Evolutionary conservation across 352 stramenopile genomes (phyloP).

Genomic region (Peronosclerospora sorghi): DNA sequence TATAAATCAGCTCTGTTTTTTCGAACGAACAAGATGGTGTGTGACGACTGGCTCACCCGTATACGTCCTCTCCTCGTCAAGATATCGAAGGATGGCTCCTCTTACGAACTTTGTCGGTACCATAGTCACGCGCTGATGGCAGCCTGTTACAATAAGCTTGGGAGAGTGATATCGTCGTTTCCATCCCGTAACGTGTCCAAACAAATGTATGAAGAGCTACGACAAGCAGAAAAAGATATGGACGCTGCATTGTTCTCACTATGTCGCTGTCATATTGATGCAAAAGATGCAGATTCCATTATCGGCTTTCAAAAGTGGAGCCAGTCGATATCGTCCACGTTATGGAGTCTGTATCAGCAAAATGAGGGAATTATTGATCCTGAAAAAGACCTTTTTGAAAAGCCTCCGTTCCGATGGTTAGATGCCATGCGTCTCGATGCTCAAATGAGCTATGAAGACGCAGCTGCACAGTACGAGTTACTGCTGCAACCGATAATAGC

Average conservation of each 20-base stretch:
- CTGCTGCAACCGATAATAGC: conserved; percentile 25
- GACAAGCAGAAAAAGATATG: conserved; percentile 25
- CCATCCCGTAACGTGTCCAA: conserved; percentile 5
- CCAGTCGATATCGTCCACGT: conserved; percentile 17
- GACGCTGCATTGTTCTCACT: conserved; percentile 36
- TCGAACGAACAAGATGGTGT: conserved; percentile 53
- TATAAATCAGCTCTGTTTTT: conserved; percentile 43
- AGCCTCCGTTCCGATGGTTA: conserved; percentile 32
- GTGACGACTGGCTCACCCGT: conserved; percentile 56
- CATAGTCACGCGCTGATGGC: conserved; percentile 34
- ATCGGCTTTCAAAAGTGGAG: conserved; percentile 35
- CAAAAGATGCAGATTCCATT: conserved; percentile 46
- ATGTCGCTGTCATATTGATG: conserved; percentile 29
- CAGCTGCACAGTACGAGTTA: conserved; percentile 30
- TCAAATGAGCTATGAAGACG: conserved; percentile 60
- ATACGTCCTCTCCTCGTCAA: conserved; percentile 44
- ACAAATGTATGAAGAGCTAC: conserved; percentile 19
- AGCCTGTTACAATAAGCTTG: conserved; percentile 27
- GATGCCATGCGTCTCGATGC: conserved; percentile 28
- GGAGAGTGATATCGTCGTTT: conserved; percentile 15
- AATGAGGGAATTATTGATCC: conserved; percentile 6
- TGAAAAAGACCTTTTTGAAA: conserved; percentile 7
- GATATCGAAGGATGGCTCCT: conserved; percentile 21
- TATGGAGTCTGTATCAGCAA: conserved; percentile 13
- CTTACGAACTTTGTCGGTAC: conserved; percentile 26